Conservation (phyloP, 2,329 filamentous ascomycete species). For the Phaeophleospora eucalypticola region DNA sequence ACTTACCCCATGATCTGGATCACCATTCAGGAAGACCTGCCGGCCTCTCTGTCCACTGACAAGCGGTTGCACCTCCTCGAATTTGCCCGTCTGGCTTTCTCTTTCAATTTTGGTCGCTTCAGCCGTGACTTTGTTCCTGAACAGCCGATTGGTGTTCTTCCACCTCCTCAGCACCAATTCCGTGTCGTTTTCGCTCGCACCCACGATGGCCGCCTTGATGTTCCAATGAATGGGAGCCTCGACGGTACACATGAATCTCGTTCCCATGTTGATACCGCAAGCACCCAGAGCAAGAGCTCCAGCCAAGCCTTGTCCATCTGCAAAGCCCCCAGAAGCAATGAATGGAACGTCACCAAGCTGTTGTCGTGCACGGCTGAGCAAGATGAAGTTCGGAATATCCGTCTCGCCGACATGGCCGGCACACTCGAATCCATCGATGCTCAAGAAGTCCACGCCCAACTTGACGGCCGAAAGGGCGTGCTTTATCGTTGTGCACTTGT, state of each 20-base stretch:
- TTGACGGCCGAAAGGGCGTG: conserved; percentile 90
- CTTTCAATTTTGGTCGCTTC: conserved; percentile 77
- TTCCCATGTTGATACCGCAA: conserved; percentile 96
- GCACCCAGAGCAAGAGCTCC: conserved; percentile 84
- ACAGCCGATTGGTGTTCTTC: conserved; percentile 86
- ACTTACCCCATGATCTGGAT: conserved; percentile 80
- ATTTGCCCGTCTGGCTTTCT: conserved; percentile 77
- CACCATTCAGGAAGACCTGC: conserved; percentile 88
- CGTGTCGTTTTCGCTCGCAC: conserved; percentile 82
- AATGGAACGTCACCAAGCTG: conserved; percentile 78
- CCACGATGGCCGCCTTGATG: conserved; percentile 87
- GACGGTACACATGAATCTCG: conserved; percentile 89
- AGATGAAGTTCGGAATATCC: conserved; percentile 82
- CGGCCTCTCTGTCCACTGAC: conserved; percentile 86
- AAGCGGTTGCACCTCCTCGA: conserved; percentile 76
- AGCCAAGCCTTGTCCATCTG: conserved; percentile 85
- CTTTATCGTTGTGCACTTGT: conserved; percentile 95
- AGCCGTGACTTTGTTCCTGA: conserved; percentile 78
- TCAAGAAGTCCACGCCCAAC: conserved; percentile 90
- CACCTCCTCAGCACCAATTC: conserved; percentile 79
- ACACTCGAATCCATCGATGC: conserved; percentile 95
- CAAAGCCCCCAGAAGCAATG: conserved; percentile 90
- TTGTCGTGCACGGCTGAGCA: conserved; percentile 79
- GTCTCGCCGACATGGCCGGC: conserved; percentile 82
- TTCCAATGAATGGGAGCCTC: conserved; percentile 83